phyloP scores from a whole-genome alignment of 2,329 filamentous ascomycete genomes.

The Coniochaeta hoffmannii region DNA sequence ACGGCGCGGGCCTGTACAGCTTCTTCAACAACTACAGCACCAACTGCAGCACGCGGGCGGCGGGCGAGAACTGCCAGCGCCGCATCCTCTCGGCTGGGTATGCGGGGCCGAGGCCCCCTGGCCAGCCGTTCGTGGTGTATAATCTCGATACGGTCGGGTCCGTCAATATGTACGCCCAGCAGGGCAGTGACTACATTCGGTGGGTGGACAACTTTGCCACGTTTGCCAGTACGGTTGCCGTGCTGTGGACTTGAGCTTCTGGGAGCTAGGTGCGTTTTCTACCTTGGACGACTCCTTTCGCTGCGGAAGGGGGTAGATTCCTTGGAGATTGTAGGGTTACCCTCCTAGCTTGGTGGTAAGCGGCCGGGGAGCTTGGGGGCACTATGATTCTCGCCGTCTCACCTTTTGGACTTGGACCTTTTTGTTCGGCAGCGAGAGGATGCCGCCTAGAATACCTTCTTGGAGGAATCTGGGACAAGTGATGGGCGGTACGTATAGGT shows the following conservation, averaged over 20 bases:
- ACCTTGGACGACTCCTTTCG: neutral
- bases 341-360: no score
- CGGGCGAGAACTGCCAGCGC: slow-evolving; percentile 35
- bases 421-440: no score
- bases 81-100: slow-evolving; percentile 25
- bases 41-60: slow-evolving; percentile 30
- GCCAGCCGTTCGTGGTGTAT: slow-evolving; percentile 23
- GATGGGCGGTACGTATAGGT: no score
- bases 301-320: neutral
- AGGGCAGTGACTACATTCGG: slow-evolving; percentile 23
- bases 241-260: slow-evolving; percentile 11
- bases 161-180: slow-evolving; percentile 26
- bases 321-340: neutral
- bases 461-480: no score
- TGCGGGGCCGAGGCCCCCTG: neutral
- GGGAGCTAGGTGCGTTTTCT: neutral
- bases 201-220: slow-evolving; percentile 26
- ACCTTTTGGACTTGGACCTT: no score
- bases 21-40: slow-evolving; percentile 60
- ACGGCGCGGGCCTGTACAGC: slow-evolving; percentile 58
- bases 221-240: slow-evolving; percentile 25
- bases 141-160: slow-evolving; percentile 34
- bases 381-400: no score
- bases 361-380: no score
- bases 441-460: no score